phyloP scores from a whole-genome alignment of 2,329 filamentous ascomycete species.

The Spiromastix sp. region DNA sequence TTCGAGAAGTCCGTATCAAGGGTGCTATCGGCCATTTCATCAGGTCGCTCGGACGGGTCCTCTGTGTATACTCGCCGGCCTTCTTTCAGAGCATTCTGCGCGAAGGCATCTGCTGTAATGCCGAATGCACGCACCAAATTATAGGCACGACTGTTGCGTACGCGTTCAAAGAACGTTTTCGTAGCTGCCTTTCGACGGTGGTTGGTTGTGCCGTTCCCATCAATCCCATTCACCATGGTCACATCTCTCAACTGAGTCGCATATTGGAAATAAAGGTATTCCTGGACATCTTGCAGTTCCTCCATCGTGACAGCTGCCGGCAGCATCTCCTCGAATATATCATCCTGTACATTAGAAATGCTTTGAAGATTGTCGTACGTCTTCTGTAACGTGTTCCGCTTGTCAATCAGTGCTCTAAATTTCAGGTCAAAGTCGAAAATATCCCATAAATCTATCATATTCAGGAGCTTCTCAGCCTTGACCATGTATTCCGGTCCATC shows the following conservation, averaged over 20 bases:
- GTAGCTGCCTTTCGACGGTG: conserved; percentile 77
- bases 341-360: conserved; percentile 57
- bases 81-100: conserved; percentile 70
- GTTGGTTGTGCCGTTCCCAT: conserved; percentile 52
- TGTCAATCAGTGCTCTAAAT: conserved; percentile 85
- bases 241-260: conserved; percentile 73
- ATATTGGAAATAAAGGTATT: conserved; percentile 94
- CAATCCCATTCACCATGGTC: conserved; percentile 46
- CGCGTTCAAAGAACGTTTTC: conserved; percentile 69
- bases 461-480: conserved; percentile 74
- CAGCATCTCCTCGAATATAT: conserved; percentile 74
- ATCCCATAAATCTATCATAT: conserved; percentile 88
- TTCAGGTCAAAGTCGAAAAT: conserved; percentile 92
- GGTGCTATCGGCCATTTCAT: conserved; percentile 76
- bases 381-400: conserved; percentile 74
- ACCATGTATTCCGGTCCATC: conserved; percentile 65
- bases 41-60: conserved; percentile 67
- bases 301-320: conserved; percentile 74
- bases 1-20: conserved; percentile 64
- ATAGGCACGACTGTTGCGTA: conserved; percentile 70
- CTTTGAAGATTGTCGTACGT: conserved; percentile 64
- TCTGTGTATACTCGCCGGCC: conserved; percentile 75
- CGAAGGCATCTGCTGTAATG: conserved; percentile 78
- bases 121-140: conserved; percentile 80
- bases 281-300: conserved; percentile 90